Conservation (phyloP, 1,284 basidiomycete genomes). For the Earliella scabrosa region DNA sequence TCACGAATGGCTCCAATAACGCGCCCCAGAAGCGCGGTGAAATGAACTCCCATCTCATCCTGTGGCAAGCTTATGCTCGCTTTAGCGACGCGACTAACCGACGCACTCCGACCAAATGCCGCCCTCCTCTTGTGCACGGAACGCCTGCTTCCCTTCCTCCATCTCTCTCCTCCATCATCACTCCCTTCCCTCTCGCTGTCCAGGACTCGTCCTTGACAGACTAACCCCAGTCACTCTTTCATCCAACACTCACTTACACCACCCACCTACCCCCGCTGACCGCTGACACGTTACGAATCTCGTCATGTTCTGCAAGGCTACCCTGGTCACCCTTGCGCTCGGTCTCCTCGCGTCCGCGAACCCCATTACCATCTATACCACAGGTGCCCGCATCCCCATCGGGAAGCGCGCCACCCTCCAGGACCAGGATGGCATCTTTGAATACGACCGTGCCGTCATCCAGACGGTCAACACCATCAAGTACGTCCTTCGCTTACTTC, state of each 20-base stretch:
- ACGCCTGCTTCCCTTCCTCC: background rate
- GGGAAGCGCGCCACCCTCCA: constrained; percentile 25
- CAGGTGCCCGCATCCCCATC: constrained; percentile 26
- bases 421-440: constrained; percentile 29
- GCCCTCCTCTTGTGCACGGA: background rate
- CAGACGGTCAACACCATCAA: constrained; percentile 26
- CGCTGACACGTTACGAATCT: constrained; percentile 7
- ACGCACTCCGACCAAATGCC: background rate
- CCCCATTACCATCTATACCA: constrained; percentile 17
- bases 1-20: background rate
- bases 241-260: constrained; percentile 9
- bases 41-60: background rate
- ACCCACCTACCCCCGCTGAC: background rate
- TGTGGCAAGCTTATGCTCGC: too few species aligned
- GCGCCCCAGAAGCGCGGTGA: background rate
- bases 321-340: constrained; percentile 27
- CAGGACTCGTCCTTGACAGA: background rate
- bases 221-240: constrained; percentile 6
- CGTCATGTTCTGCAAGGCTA: constrained; percentile 32
- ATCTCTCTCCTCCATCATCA: background rate
- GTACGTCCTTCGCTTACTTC: constrained; percentile 9
- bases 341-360: constrained; percentile 27
- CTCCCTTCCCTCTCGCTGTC: background rate
- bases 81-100: background rate
- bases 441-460: constrained; percentile 26